phyloP scores from a whole-genome alignment of 2,329 filamentous ascomycete species.

The Colletotrichum spinosum region DNA sequence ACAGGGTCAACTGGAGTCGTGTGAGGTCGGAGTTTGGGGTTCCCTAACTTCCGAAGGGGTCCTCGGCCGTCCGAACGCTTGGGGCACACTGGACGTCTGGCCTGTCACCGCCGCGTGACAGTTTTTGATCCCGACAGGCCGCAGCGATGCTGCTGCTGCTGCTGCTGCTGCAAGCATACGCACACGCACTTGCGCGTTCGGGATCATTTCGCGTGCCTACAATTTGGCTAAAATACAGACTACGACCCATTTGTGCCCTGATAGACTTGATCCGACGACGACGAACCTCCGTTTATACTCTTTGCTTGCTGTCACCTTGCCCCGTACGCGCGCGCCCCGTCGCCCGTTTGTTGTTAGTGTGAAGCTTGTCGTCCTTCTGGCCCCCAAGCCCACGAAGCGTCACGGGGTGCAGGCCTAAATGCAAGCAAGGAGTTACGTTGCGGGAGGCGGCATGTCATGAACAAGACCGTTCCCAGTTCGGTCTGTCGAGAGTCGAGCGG shows the following conservation, averaged over 20 bases:
- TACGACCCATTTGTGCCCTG: no score
- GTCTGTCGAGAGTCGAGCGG: no score
- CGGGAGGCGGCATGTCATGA: conserved; percentile 2
- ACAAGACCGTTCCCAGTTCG: no score
- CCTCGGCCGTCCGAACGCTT: conserved; percentile 34
- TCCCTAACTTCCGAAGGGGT: conserved; percentile 17
- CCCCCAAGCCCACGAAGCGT: no score
- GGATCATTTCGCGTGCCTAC: not conserved
- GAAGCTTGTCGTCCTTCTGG: no score
- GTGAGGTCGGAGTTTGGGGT: conserved; percentile 15
- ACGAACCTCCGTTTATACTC: no score
- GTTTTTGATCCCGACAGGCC: not conserved
- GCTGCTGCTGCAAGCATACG: not conserved
- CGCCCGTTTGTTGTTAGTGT: no score
- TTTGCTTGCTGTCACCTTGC: no score
- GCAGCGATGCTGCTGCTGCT: not conserved
- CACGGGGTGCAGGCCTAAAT: no score
- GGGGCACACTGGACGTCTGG: conserved; percentile 10
- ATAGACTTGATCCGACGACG: no score
- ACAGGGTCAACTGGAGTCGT: not conserved
- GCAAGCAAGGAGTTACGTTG: not conserved
- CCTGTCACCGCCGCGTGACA: conserved; percentile 13
- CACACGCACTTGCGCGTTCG: not conserved
- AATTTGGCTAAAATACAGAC: not conserved
- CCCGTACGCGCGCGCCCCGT: no score